phyloP scores from a whole-genome alignment of 331 rosid genomes.

The Dryas integrifolia region DNA sequence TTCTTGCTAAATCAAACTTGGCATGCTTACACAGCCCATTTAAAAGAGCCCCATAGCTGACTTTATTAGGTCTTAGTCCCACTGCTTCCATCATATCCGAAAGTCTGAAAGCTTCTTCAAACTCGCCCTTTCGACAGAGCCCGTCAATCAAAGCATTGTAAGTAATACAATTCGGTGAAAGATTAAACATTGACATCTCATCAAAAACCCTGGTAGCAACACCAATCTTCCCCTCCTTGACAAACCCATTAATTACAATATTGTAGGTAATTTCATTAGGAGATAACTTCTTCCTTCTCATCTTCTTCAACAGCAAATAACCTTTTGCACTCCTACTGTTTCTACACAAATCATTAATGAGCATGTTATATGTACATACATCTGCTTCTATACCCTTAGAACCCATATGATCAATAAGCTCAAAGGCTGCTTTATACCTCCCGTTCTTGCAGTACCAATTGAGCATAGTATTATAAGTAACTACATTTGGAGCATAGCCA shows the following conservation, averaged over 20 bases:
- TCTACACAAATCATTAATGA: slow-evolving; percentile 64
- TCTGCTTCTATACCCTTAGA: slow-evolving; percentile 64
- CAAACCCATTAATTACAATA: slow-evolving; percentile 73
- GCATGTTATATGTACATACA: slow-evolving; percentile 70
- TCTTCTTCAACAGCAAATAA: slow-evolving; percentile 61
- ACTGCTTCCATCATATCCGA: slow-evolving; percentile 53
- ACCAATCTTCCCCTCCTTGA: slow-evolving; percentile 68
- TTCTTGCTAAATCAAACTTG: slow-evolving; percentile 46
- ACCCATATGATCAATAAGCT: slow-evolving; percentile 60
- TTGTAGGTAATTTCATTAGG: slow-evolving; percentile 66
- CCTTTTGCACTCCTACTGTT: slow-evolving; percentile 61
- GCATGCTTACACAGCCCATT: slow-evolving; percentile 57
- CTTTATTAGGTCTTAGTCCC: slow-evolving; percentile 60
- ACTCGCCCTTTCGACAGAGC: slow-evolving; percentile 43
- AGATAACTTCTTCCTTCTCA: slow-evolving; percentile 60
- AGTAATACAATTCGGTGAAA: slow-evolving; percentile 50
- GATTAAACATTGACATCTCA: slow-evolving; percentile 51
- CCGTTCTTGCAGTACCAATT: slow-evolving; percentile 74
- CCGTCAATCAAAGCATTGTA: slow-evolving; percentile 63
- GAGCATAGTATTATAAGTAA: slow-evolving; percentile 70
- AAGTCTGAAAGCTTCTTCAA: slow-evolving; percentile 56
- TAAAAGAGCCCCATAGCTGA: slow-evolving; percentile 56
- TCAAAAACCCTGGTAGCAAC: slow-evolving; percentile 62
- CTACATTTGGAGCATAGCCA: slow-evolving; percentile 50
- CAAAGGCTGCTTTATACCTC: slow-evolving; percentile 52